phyloP scores from a whole-genome alignment of 192 early-diverging fungal species.

The Dimargaris cristalligena region DNA sequence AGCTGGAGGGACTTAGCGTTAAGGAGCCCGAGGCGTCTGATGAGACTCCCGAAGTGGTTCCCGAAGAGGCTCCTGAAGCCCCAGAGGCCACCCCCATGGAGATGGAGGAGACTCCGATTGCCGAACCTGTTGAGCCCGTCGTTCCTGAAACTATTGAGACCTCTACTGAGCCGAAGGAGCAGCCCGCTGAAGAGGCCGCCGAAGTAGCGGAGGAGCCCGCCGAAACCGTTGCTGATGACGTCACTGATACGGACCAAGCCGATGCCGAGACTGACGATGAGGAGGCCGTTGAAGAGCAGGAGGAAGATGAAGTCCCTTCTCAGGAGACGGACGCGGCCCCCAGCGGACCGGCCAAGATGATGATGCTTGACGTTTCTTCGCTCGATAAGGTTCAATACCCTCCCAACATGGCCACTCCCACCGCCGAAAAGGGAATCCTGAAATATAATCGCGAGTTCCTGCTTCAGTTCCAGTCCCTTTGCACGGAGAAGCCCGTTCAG shows the following conservation, averaged over 20 bases:
- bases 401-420: conserved; percentile 25
- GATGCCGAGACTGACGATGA: too few relatives aligned
- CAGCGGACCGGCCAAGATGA: conserved; percentile 34
- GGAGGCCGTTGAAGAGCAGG: too few relatives aligned
- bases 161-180: conserved; percentile 14
- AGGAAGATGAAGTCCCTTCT: too few relatives aligned
- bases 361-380: conserved; percentile 22
- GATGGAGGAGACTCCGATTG: too few relatives aligned
- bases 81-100: too few relatives aligned
- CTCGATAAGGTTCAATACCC: conserved; percentile 29
- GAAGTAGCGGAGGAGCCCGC: too few relatives aligned
- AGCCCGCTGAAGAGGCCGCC: conserved; percentile 14
- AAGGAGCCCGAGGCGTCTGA: conserved; percentile 17
- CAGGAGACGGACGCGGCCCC: too few relatives aligned
- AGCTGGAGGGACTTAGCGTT: conserved; percentile 11
- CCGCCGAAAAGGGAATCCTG: conserved; percentile 39
- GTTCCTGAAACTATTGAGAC: too few relatives aligned
- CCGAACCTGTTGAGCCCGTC: too few relatives aligned
- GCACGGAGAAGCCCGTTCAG: conserved; percentile 40
- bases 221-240: too few relatives aligned
- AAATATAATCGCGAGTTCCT: conserved; percentile 61
- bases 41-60: conserved; percentile 14
- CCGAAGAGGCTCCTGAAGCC: conserved; percentile 18
- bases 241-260: too few relatives aligned
- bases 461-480: conserved; percentile 51